Percentiles rank a stretch among this genome's conserved stretches.
Conservation (phyloP, 306 rosid genomes). For the Cucurbita maxima region DNA sequence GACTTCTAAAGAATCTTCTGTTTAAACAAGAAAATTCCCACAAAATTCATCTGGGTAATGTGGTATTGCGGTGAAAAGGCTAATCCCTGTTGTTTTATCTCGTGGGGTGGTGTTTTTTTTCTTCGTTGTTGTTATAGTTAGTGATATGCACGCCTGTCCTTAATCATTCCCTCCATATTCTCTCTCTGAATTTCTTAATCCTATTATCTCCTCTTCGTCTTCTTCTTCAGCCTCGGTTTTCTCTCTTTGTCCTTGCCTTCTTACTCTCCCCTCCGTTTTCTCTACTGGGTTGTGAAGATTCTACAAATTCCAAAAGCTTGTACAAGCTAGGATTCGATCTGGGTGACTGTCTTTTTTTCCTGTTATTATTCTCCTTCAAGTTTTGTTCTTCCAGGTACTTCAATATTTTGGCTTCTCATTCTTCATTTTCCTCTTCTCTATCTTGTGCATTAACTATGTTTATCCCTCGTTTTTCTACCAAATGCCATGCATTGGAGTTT, state of each 20-base stretch:
- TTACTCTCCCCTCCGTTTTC: slow-evolving; percentile 2
- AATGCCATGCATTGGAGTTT: neutral
- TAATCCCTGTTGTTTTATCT: slow-evolving; percentile 38
- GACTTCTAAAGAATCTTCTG: neutral
- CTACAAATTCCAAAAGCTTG: slow-evolving; percentile 20
- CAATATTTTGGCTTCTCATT: neutral
- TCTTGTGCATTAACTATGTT: neutral
- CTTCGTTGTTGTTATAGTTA: slow-evolving; percentile 42
- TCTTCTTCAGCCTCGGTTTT: neutral
- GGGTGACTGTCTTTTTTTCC: neutral
- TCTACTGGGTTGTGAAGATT: neutral
- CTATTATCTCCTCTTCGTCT: neutral
- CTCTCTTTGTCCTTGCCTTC: slow-evolving; percentile 13
- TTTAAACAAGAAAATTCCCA: neutral
- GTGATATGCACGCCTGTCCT: slow-evolving; percentile 99
- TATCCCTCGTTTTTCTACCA: neutral
- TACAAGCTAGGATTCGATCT: slow-evolving; percentile 7
- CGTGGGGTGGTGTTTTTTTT: slow-evolving; percentile 4
- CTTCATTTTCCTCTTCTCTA: neutral
- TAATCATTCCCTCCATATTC: slow-evolving; percentile 59
- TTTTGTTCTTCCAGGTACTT: slow-evolving; percentile 14
- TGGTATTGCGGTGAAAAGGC: neutral
- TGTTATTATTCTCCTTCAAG: neutral
- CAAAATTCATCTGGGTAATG: neutral
- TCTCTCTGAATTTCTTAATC: slow-evolving; percentile 17